Evolutionary conservation across 306 rosid species (phyloP).

Genomic region (Castanea mollissima): DNA sequence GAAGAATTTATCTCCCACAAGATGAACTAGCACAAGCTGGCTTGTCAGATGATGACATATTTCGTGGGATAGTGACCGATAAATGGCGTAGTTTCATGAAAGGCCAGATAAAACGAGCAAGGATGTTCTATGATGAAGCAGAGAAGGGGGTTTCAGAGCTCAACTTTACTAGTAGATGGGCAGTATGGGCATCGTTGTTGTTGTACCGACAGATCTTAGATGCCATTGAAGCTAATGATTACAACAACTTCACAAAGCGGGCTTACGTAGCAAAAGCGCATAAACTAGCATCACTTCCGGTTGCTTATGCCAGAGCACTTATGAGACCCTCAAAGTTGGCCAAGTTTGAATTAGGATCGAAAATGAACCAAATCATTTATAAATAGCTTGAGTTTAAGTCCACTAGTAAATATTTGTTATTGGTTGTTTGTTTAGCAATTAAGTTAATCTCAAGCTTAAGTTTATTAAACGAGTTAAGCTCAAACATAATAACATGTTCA

Average conservation of each 20-base stretch:
- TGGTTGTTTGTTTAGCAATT: too few species aligned
- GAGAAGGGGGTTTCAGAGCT: conserved; percentile 83
- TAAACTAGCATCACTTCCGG: conserved; percentile 65
- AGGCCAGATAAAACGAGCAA: conserved; percentile 78
- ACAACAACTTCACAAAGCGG: conserved; percentile 77
- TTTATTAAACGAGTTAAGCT: too few species aligned
- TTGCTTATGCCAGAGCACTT: conserved; percentile 69
- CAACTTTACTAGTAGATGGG: conserved; percentile 84
- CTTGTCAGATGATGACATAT: conserved; percentile 76
- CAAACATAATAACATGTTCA: too few species aligned
- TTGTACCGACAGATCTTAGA: conserved; percentile 80
- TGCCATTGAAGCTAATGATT: conserved; percentile 92
- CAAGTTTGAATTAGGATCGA: not conserved
- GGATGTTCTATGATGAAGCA: conserved; percentile 89
- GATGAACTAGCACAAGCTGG: conserved; percentile 86
- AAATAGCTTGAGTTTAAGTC: too few species aligned
- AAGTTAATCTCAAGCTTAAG: too few species aligned
- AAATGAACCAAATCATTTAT: too few species aligned
- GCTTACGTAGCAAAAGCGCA: conserved; percentile 77
- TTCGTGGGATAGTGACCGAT: conserved; percentile 61
- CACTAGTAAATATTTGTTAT: too few species aligned
- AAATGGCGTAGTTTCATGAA: conserved; percentile 91
- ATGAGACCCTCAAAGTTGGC: conserved; percentile 43
- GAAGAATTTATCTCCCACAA: conserved; percentile 91
- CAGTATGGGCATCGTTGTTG: conserved; percentile 82